phyloP scores from a whole-genome alignment of 106 monocot genomes.

The Apostasia shenzhenica region DNA sequence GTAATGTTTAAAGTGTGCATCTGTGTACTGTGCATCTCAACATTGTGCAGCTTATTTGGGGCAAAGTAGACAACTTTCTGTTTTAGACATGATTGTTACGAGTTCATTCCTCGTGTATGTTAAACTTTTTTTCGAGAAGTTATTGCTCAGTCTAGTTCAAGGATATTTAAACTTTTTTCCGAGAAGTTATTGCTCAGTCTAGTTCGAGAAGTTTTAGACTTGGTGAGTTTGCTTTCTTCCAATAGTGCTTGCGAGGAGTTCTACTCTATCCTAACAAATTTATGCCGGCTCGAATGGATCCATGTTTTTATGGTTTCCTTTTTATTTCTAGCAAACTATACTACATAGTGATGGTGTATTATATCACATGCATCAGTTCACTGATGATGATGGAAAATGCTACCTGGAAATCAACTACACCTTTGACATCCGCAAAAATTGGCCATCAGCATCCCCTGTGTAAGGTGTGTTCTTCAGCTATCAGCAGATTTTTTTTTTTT shows the following conservation, averaged over 20 bases:
- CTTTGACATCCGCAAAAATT: conserved; percentile 81
- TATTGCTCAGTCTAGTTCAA: no score
- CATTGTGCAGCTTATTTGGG: no score
- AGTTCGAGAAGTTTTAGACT: no score
- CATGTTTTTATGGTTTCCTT: not conserved
- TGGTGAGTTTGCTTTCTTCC: not conserved
- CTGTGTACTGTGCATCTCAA: no score
- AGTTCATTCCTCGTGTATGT: no score
- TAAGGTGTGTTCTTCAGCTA: not conserved
- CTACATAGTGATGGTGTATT: not conserved
- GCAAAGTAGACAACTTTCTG: no score
- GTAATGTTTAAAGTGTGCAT: no score
- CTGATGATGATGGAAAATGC: conserved; percentile 79
- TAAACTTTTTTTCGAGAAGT: no score
- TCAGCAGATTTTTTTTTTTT: not conserved
- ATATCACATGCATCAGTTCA: conserved; percentile 32
- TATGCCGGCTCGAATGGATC: not conserved
- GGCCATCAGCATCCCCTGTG: conserved; percentile 25
- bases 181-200: no score
- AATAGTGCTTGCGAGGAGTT: not conserved
- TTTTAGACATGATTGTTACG: no score
- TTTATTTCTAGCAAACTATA: not conserved
- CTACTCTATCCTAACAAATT: not conserved
- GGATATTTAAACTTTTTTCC: no score
- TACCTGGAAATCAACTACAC: conserved; percentile 85